phyloP scores from a whole-genome alignment of 1,284 basidiomycete species.

The Cutaneotrichosporon curvatum region DNA sequence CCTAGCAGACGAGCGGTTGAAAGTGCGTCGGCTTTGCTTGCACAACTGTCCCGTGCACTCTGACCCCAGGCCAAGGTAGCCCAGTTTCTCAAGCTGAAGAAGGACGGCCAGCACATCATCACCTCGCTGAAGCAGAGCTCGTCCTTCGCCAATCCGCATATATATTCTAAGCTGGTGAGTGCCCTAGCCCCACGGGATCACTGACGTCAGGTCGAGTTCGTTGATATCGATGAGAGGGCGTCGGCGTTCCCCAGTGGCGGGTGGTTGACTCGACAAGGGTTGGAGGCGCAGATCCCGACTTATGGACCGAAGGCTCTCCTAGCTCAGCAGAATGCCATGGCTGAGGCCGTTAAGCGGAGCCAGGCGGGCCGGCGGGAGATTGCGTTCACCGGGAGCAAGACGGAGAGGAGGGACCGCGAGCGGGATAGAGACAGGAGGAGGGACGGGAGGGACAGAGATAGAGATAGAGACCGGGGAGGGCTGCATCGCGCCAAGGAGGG shows the following conservation, averaged over 20 bases:
- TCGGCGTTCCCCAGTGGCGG: constrained; percentile 62
- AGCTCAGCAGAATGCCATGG: constrained; percentile 54
- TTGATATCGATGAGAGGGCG: constrained; percentile 76
- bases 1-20: constrained; percentile 56
- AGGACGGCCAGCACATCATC: constrained; percentile 77
- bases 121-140: constrained; percentile 82
- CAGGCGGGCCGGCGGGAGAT: constrained; percentile 56
- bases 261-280: constrained; percentile 31
- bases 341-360: constrained; percentile 52
- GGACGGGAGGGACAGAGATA: constrained; percentile 15
- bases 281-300: constrained; percentile 20
- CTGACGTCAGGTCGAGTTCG: constrained; percentile 62
- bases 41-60: neutral
- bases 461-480: constrained; percentile 2
- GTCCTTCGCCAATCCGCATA: constrained; percentile 87
- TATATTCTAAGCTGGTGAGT: constrained; percentile 69
- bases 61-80: constrained; percentile 61
- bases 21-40: constrained; percentile 48
- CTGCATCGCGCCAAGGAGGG: neutral
- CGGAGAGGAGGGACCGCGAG: constrained; percentile 10
- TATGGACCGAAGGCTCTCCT: constrained; percentile 37
- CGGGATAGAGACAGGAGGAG: constrained; percentile 11
- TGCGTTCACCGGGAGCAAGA: constrained; percentile 49
- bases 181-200: neutral
- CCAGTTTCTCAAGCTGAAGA: constrained; percentile 67